These are phyloP conservation scores for Lachancea sp. DNA, from an alignment of 805 yeast species.

Conservation along the genomic window DNA sequence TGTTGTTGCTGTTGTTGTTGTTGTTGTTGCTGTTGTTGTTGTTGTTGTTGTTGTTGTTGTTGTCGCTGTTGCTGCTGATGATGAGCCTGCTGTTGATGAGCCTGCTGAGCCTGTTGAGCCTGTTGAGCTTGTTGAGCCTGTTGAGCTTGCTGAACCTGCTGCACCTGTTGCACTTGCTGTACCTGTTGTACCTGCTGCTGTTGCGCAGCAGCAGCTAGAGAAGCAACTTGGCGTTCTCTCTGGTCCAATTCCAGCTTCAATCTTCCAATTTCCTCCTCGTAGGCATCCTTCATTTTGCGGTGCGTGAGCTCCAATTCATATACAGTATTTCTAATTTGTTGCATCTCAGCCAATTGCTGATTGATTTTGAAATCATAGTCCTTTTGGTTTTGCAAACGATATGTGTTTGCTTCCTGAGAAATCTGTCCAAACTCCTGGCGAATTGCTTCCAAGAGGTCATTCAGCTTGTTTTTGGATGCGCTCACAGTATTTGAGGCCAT, in stretches of 20 bases:
- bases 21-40: constrained; percentile 15
- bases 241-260: constrained; percentile 80
- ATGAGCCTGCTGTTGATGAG: constrained; percentile 5
- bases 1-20: constrained; percentile 10
- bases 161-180: constrained; percentile 21
- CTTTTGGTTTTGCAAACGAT: constrained; percentile 77
- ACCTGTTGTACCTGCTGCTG: constrained; percentile 20
- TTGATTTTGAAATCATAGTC: constrained; percentile 84
- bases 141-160: constrained; percentile 16
- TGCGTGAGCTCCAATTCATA: constrained; percentile 92
- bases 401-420: constrained; percentile 76
- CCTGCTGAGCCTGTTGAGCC: constrained; percentile 6
- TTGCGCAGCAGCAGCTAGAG: constrained; percentile 28
- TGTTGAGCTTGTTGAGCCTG: constrained; percentile 13
- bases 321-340: constrained; percentile 88
- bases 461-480: constrained; percentile 38
- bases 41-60: constrained; percentile 11
- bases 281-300: constrained; percentile 89
- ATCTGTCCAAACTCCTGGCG: constrained; percentile 86
- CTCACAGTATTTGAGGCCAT: constrained; percentile 19
- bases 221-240: constrained; percentile 54
- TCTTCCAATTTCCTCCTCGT: constrained; percentile 85
- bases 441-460: constrained; percentile 85
- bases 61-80: constrained; percentile 10
- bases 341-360: constrained; percentile 90